Evolutionary conservation across 192 early-diverging fungal species (phyloP), one percentile per base, ranked within the genome.

Genomic region (Obelidium mucronatum): DNA sequence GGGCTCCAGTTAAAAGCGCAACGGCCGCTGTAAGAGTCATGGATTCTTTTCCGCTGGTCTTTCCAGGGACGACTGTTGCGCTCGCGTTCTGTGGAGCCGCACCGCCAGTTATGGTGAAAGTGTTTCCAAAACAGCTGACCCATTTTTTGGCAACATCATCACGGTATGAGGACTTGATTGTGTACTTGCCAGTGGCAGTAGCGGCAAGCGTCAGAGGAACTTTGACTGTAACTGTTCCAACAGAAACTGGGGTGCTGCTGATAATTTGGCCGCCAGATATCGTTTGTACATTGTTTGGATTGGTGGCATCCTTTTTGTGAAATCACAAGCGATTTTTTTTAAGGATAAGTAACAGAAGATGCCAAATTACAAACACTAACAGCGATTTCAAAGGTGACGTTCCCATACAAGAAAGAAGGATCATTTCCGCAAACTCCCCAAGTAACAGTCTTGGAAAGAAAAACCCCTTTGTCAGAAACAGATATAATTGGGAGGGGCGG

Each of bases 61-160:
- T n/a, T n/a, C n/a, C n/a, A n/a, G n/a, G n/a, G n/a, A n/a, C n/a
- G n/a, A n/a, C n/a, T n/a, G n/a, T n/a, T n/a, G n/a, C n/a, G n/a
- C n/a, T n/a, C n/a, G n/a, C n/a, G n/a, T n/a, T n/a, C n/a, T n/a
- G n/a, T n/a, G n/a, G n/a, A n/a, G n/a, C n/a, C n/a, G n/a, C n/a
- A n/a, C n/a, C n/a, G n/a, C n/a, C n/a, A n/a, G n/a, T n/a, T n/a
- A 59, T 59, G 19, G 58, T 28, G 58, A 59, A 59, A 1, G 58
- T 59, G 58, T 30, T 33, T 30, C 58, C 58, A 28, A 59, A 59
- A 33, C 58, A 59, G 58, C 28, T 59, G 15, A 15, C 26, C 58
- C 58, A 59, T 11, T 28, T 28, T 1, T 13, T 28, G 26, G 26
- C 19, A 1, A 13, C 26, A 28, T 1, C 58, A 2, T 59, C 58